phyloP scores from a whole-genome alignment of 192 early-diverging fungal genomes.

The Coemansia nantahalensis region DNA sequence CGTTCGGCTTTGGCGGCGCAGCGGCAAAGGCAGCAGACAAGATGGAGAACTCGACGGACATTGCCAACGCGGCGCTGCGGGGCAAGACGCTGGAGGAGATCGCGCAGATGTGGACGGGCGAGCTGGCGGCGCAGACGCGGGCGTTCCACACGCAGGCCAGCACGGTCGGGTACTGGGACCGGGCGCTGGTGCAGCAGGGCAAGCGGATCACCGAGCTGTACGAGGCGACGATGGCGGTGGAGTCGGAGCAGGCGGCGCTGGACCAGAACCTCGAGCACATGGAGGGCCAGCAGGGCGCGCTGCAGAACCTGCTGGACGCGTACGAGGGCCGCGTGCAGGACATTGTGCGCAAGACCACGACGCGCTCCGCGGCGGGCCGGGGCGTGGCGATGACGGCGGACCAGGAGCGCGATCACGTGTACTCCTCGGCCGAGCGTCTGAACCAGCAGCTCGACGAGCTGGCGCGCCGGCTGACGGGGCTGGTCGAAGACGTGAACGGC shows the following conservation, averaged over 20 bases:
- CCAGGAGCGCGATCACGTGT: slow-evolving; percentile 82
- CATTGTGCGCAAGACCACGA: slow-evolving; percentile 56
- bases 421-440: slow-evolving; percentile 80
- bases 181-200: slow-evolving; percentile 79
- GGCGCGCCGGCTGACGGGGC: slow-evolving; percentile 66
- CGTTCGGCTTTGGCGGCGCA: neutral
- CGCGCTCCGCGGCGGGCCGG: slow-evolving; percentile 43
- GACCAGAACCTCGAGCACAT: slow-evolving; percentile 86
- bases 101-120: slow-evolving; percentile 82
- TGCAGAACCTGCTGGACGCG: slow-evolving; percentile 71
- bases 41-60: slow-evolving; percentile 58
- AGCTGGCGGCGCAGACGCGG: slow-evolving; percentile 73
- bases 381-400: slow-evolving; percentile 62
- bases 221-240: slow-evolving; percentile 68
- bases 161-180: slow-evolving; percentile 85
- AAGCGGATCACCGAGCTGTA: slow-evolving; percentile 74
- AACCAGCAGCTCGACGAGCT: slow-evolving; percentile 88
- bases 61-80: slow-evolving; percentile 39
- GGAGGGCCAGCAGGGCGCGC: slow-evolving; percentile 79
- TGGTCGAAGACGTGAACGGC: slow-evolving; percentile 88
- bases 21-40: slow-evolving; percentile 52
- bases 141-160: slow-evolving; percentile 85
- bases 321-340: slow-evolving; percentile 65
- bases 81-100: slow-evolving; percentile 89
- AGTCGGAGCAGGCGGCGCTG: slow-evolving; percentile 74